These are phyloP conservation scores for Chlamydomonas sp. DNA, from an alignment of 139 green algal species.

Conservation along the genomic window DNA sequence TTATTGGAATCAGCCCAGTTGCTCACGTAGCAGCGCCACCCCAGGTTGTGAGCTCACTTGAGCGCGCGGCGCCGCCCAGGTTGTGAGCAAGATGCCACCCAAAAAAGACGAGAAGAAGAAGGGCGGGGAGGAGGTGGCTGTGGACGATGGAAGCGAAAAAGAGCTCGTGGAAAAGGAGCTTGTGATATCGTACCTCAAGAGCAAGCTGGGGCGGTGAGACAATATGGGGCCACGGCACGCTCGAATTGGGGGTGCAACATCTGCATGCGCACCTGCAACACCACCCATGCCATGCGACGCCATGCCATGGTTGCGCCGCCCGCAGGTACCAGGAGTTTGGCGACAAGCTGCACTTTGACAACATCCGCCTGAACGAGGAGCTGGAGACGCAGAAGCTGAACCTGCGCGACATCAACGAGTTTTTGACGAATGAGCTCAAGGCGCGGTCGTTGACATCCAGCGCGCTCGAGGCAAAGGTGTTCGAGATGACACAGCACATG, in stretches of 20 bases:
- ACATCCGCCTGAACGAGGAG: conserved; percentile 50
- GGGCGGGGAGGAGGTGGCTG: conserved; percentile 23
- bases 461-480: conserved; percentile 41
- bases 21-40: too few species aligned
- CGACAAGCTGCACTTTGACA: conserved; percentile 59
- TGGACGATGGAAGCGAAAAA: conserved; percentile 48
- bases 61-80: too few species aligned
- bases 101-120: conserved; percentile 48
- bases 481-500: conserved; percentile 29
- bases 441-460: conserved; percentile 31
- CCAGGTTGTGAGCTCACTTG: too few species aligned
- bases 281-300: background rate
- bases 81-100: too few species aligned
- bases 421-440: conserved; percentile 64
- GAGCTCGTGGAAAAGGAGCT: conserved; percentile 70
- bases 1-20: too few species aligned
- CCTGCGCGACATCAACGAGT: conserved; percentile 71
- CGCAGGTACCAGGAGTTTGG: conserved; percentile 57
- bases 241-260: background rate
- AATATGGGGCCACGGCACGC: background rate
- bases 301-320: background rate
- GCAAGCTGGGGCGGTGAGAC: conserved; percentile 50
- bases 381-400: conserved; percentile 64
- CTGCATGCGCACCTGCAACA: background rate
- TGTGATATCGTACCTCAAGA: conserved; percentile 60